Evolutionary conservation across 345 rosid species (phyloP).

Genomic region (Conringia planisiliqua): DNA sequence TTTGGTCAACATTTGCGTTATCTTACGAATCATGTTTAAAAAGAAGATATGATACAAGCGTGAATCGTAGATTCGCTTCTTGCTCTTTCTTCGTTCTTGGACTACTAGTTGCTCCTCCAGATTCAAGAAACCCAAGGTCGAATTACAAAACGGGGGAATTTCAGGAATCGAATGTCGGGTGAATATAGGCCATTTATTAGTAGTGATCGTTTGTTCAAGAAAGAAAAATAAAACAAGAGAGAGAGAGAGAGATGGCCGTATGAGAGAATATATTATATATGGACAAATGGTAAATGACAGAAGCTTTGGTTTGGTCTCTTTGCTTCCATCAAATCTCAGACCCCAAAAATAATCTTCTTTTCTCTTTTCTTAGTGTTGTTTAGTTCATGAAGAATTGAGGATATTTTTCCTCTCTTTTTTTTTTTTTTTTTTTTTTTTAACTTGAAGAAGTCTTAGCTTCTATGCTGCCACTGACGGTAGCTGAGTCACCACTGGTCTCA

Average conservation of each 20-base stretch:
- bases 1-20: neutral
- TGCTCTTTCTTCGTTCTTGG: neutral
- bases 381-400: slow-evolving; percentile 28
- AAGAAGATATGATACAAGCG: neutral
- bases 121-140: neutral
- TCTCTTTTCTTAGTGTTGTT: slow-evolving; percentile 26
- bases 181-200: slow-evolving; percentile 36
- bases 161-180: slow-evolving; percentile 4
- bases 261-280: slow-evolving; percentile 29
- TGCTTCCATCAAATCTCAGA: slow-evolving; percentile 32
- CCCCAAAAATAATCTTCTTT: slow-evolving; percentile 37
- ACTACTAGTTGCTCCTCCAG: neutral
- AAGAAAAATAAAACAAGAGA: neutral
- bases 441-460: slow-evolving; percentile 35
- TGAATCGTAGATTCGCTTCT: neutral
- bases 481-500: slow-evolving; percentile 46
- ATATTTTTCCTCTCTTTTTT: slow-evolving; percentile 1
- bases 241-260: slow-evolving; percentile 25
- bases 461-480: slow-evolving; percentile 32
- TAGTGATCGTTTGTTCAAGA: slow-evolving; percentile 11
- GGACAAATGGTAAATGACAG: slow-evolving; percentile 33
- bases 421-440: slow-evolving; percentile 1
- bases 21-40: neutral
- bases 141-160: neutral
- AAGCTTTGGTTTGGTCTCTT: slow-evolving; percentile 28